A percentile compares a stretch with the other conserved stretches of the same genome.
Conservation (phyloP, 2,329 filamentous ascomycete genomes). For the Paraphaeosphaeria sporulosa region DNA sequence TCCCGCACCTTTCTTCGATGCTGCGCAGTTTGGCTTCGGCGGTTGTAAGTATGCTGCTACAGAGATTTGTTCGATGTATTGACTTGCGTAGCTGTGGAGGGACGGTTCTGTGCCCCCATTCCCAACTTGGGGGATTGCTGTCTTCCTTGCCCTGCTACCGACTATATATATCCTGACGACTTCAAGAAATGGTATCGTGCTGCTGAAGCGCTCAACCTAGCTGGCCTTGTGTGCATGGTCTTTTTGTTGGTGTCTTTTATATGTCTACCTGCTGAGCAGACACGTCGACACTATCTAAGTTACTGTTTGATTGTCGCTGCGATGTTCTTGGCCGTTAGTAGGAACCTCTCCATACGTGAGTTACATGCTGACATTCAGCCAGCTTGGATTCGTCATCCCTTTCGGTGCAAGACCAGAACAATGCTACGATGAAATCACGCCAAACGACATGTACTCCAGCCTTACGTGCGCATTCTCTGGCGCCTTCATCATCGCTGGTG, state of each 20-base stretch:
- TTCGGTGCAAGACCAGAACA: conserved; percentile 79
- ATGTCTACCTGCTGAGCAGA: conserved; percentile 84
- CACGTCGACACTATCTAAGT: conserved; percentile 90
- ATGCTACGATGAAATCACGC: conserved; percentile 90
- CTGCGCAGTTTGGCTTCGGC: conserved; percentile 64
- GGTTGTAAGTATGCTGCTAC: conserved; percentile 67
- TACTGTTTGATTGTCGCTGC: conserved; percentile 82
- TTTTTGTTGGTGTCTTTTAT: conserved; percentile 84
- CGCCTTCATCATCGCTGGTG: conserved; percentile 83
- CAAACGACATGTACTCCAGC: conserved; percentile 86
- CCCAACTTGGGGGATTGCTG: conserved; percentile 70
- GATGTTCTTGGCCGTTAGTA: conserved; percentile 78
- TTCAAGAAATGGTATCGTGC: conserved; percentile 66
- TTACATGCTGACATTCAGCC: conserved; percentile 6
- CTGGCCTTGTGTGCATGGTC: conserved; percentile 72
- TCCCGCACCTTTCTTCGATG: conserved; percentile 73
- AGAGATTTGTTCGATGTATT: conserved; percentile 30
- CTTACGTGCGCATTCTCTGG: conserved; percentile 88
- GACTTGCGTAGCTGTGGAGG: conserved; percentile 56
- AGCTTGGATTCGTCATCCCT: conserved; percentile 92
- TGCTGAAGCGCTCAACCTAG: conserved; percentile 85
- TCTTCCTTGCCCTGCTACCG: conserved; percentile 85
- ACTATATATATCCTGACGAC: conserved; percentile 72
- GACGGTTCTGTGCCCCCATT: conserved; percentile 65
- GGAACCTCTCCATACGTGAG: too few relatives aligned